These are phyloP conservation scores for Melaleuca alternifolia DNA, from an alignment of 345 rosid species.

Conservation along the genomic window DNA sequence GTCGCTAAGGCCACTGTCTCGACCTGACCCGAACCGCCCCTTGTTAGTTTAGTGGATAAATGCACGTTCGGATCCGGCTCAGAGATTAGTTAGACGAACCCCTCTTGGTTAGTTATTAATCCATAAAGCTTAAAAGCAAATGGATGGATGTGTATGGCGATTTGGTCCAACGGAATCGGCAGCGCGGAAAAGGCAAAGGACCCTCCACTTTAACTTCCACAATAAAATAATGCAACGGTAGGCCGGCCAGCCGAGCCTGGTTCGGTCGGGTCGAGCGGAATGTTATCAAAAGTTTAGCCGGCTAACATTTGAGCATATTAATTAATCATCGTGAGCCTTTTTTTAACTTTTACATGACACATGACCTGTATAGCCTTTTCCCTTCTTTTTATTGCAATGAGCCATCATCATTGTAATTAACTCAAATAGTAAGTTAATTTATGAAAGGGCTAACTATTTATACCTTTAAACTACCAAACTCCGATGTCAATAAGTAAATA, in stretches of 20 bases:
- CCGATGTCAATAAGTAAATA: neutral
- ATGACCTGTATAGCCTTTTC: neutral
- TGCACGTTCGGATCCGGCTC: neutral
- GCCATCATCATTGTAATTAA: neutral
- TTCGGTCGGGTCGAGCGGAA: rapidly evolving
- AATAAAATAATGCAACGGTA: neutral
- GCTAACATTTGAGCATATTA: neutral
- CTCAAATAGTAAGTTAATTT: neutral
- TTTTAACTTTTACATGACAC: neutral
- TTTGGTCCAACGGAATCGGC: neutral
- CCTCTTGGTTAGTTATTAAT: neutral
- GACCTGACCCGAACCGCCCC: neutral
- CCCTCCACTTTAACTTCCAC: neutral
- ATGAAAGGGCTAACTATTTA: neutral
- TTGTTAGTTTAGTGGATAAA: neutral
- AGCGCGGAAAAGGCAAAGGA: neutral
- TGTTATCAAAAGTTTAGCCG: neutral
- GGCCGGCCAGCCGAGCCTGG: neutral
- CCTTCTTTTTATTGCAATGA: neutral
- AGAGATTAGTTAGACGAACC: neutral
- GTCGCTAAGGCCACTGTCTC: neutral
- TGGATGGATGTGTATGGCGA: neutral
- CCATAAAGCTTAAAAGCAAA: neutral
- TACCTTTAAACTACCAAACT: neutral
- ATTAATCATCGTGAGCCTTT: neutral